Conservation (phyloP, 192 early-diverging fungal species). For the Backusella tarrabulga region DNA sequence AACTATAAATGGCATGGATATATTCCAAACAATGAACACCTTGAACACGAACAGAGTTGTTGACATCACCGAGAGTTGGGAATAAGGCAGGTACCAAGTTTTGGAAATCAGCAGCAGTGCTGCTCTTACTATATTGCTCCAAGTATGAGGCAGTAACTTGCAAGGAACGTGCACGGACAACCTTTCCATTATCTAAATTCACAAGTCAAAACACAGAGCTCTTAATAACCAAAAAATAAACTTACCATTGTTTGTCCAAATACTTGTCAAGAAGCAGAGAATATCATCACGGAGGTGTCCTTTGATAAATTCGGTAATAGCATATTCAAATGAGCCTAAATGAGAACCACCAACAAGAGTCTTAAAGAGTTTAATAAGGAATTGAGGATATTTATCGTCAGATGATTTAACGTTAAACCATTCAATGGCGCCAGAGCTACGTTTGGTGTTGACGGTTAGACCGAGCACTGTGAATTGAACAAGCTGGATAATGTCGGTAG, state of each 20-base stretch:
- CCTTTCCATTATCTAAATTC: background rate
- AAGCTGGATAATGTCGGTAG: background rate
- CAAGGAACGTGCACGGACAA: slow-evolving; percentile 50
- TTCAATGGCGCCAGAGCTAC: background rate
- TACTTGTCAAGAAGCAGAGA: slow-evolving; percentile 42
- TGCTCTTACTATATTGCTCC: slow-evolving; percentile 13
- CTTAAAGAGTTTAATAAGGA: slow-evolving; percentile 30
- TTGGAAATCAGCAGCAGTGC: slow-evolving; percentile 54
- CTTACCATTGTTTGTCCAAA: slow-evolving; percentile 41
- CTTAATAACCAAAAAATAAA: background rate
- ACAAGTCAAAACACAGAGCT: slow-evolving; percentile 39
- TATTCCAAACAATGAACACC: slow-evolving; percentile 62
- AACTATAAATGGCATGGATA: slow-evolving; percentile 36
- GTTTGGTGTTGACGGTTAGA: background rate
- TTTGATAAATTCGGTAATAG: slow-evolving; percentile 39
- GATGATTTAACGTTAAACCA: slow-evolving; percentile 6
- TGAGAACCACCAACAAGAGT: slow-evolving; percentile 36
- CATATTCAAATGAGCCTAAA: slow-evolving; percentile 37
- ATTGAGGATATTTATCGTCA: background rate
- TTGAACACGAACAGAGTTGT: slow-evolving; percentile 57
- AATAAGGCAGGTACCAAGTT: slow-evolving; percentile 69
- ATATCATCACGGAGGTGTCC: slow-evolving; percentile 34
- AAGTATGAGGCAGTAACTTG: slow-evolving; percentile 56
- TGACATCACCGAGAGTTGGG: slow-evolving; percentile 56
- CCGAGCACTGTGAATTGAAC: background rate